These are phyloP conservation scores for Collybia nuda DNA, from an alignment of 768 basidiomycete genomes.

Conservation along the genomic window DNA sequence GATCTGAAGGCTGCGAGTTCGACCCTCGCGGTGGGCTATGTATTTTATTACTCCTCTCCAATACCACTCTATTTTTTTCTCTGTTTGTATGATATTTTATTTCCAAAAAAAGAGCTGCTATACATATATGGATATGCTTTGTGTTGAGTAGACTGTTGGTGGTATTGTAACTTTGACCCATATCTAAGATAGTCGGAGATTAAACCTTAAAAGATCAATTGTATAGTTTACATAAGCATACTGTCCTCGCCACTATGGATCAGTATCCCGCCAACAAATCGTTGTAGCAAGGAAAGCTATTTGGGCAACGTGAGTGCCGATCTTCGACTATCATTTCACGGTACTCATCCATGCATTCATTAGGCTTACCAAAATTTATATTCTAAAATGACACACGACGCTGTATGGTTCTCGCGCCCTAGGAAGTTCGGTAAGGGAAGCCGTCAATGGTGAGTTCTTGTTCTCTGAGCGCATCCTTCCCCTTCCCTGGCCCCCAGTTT, in stretches of 20 bases:
- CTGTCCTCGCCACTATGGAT: slow-evolving; percentile 10
- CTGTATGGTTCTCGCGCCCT: slow-evolving; percentile 96
- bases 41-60: too few species aligned
- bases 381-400: slow-evolving; percentile 91
- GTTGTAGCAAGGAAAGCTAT: slow-evolving; percentile 15
- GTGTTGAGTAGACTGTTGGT: too few species aligned
- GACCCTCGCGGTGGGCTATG: slow-evolving; percentile 80
- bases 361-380: slow-evolving; percentile 17
- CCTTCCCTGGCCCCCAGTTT: not conserved
- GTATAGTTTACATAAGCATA: slow-evolving; percentile 39
- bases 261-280: slow-evolving; percentile 12
- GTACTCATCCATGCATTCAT: not conserved
- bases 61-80: not conserved
- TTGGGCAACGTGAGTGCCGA: slow-evolving; percentile 27
- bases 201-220: slow-evolving; percentile 34
- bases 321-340: slow-evolving; percentile 1
- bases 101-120: too few species aligned
- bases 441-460: slow-evolving; percentile 79
- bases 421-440: slow-evolving; percentile 94
- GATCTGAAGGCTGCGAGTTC: slow-evolving; percentile 86
- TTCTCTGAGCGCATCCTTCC: not conserved
- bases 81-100: not conserved
- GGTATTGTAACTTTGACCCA: too few species aligned
- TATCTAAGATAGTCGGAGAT: slow-evolving; percentile 18
- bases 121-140: too few species aligned